Base-by-base conservation (phyloP, 257 asterid species). In the Solanum chmielewskii region DNA sequence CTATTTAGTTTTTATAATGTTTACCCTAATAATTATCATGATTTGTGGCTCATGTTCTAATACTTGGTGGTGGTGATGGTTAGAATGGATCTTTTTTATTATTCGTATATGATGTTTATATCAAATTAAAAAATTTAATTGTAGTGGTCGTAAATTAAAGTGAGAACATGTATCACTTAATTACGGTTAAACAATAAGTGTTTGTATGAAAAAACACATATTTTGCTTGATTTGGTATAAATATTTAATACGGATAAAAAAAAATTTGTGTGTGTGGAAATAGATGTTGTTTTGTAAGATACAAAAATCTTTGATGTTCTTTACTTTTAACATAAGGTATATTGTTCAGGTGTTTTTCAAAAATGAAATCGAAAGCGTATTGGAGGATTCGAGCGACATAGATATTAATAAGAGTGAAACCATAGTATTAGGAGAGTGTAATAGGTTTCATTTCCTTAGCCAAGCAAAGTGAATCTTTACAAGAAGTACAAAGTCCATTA, bases 91-190 rank as follows among this genome's bases (percentile, higher is more conserved):
- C 2, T 27, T 44, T 44, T 27, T 80, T 20, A 62, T 5, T 64
- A 25, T 4, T 5, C 2, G 0, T 16, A 9, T 10, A 0, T 0
- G 3, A 3, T 80, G 3, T 47, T 29, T 29, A 29, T 47, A 11
- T 5, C 11, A 45, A 47, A 47, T 5, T 25, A 27, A 37, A 6
- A 37, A 37, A 37, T 1, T 27, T 47, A 47, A 18, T 27, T 3
- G 1, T 80, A 47, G 4, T 7, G 1, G 27, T 9, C 2, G 4
- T 0, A 47, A 47, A 4, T 80, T 45, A 16, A 27, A 45, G 15
- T 45, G 18, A 47, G 11, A 47, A 27, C 6, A 80, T 18, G 0
- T 29, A 59, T 20, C 25, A 0, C n/a, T 52, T 52, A 52, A 18
- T 10, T 77, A 25, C 27, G 12, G n/a, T 44, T 42, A 42, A 25